A percentile compares a stretch with the other conserved stretches of the same genome.
phyloP scores from a whole-genome alignment of 352 stramenopile species.

The Pythium aristosporum region DNA sequence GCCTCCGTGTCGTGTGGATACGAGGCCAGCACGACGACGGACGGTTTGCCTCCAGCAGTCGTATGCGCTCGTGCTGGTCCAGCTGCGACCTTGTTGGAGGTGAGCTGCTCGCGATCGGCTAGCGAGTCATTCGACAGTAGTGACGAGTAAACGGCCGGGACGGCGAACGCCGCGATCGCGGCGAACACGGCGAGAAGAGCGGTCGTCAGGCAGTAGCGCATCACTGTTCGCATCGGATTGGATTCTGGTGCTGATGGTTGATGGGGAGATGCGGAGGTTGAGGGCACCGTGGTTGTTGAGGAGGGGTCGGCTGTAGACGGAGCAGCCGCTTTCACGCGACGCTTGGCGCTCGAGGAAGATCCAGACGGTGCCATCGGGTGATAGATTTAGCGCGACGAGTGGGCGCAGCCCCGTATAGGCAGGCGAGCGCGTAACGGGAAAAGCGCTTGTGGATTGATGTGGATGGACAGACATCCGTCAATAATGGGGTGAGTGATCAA shows the following conservation, averaged over 20 bases:
- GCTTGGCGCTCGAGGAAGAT: constrained; percentile 11
- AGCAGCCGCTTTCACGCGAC: background rate
- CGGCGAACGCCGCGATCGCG: background rate
- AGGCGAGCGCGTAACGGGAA: background rate
- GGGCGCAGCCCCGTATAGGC: too few species aligned
- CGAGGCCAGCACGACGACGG: constrained; percentile 59
- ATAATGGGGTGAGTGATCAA: too few species aligned
- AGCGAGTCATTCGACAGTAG: background rate
- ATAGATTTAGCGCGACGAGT: background rate
- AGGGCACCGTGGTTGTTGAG: background rate
- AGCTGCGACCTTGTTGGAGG: constrained; percentile 6
- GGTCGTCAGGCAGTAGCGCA: constrained; percentile 14
- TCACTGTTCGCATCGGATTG: constrained; percentile 6
- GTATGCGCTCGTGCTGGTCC: background rate
- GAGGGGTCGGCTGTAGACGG: constrained; percentile 2
- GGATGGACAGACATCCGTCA: too few species aligned
- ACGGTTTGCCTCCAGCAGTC: constrained; percentile 10
- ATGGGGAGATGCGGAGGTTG: background rate
- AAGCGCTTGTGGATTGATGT: too few species aligned
- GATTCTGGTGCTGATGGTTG: background rate
- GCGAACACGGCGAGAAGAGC: constrained; percentile 16
- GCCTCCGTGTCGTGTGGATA: constrained; percentile 79
- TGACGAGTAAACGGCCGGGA: constrained; percentile 12
- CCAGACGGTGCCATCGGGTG: background rate
- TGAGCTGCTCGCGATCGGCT: background rate